Base-by-base conservation (phyloP, 441 rosid genomes). In the Populus trichocarpa region DNA sequence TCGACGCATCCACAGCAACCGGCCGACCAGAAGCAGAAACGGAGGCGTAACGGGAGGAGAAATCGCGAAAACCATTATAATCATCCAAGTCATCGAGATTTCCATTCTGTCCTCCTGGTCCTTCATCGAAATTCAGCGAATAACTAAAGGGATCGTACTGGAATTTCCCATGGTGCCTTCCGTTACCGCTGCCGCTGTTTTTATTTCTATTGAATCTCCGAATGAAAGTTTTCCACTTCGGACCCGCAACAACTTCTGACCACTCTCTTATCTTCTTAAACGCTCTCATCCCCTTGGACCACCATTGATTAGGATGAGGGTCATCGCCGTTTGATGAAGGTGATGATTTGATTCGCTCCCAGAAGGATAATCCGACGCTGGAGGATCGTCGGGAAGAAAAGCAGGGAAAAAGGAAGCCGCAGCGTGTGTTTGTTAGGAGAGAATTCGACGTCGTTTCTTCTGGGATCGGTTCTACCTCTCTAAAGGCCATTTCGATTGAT, bases 201-300 rank as follows among this genome's bases (percentile, higher is more conserved):
- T 84, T 83, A 50, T 59, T 87, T 75, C 96, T 81, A 70, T 88
- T 90, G 74, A 94, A 90, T 63, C 95, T 77, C 67, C 98, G 78
- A 16, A 95, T 91, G 86, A 95, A 93, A 26, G 97, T 95, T 83
- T 95, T 94, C 98, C 97, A 94, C 74, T 81, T 87, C 20, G 98
- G 98, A 0, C 98, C 97, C 23, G 97, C 98, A 8, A 89, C 89
- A 84, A 95, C 80, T 84, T 93, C 98, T 0, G 98, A 93, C 98
- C 97, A 95, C 85, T 91, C 92, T 4, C 97, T 87, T 22, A 89
- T 42, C 84, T 81, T 86, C 85, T 50, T 78, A 22, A 90, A 66
- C 30, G 87, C 85, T 63, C 77, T 46, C 26, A 87, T 75, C 4
- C 91, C 89, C 6, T 79, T 81, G 0, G 75, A 30, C 96, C 92